Percentiles rank a stretch among this genome's conserved stretches.
Evolutionary conservation across 2,329 filamentous ascomycete genomes (phyloP).

Genomic region (Ceratocystis smalleyi): DNA sequence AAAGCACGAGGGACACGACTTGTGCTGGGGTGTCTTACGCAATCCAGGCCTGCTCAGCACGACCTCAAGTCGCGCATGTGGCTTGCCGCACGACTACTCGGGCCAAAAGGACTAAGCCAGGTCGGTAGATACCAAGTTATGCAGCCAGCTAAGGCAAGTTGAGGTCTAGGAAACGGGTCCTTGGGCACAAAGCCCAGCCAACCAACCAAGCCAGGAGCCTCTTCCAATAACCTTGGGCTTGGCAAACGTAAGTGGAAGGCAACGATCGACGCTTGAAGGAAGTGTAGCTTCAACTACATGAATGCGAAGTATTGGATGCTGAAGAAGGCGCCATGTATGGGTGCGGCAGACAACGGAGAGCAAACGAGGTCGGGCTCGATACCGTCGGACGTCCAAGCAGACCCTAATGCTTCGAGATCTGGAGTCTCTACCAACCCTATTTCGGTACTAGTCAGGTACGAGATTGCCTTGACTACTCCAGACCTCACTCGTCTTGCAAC

Average conservation of each 20-base stretch:
- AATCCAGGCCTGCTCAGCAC: no score
- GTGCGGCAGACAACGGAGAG: no score
- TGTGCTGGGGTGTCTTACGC: neutral
- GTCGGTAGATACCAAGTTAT: no score
- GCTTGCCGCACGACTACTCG: no score
- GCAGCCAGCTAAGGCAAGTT: neutral
- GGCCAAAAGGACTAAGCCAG: no score
- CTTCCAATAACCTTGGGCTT: neutral
- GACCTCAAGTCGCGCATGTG: no score
- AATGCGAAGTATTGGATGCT: neutral
- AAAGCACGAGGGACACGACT: neutral
- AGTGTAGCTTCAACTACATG: slow-evolving; percentile 2
- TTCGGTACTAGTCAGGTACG: neutral
- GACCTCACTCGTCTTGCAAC: neutral
- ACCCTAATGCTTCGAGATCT: neutral
- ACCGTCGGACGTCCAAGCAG: neutral
- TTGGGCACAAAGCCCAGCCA: neutral
- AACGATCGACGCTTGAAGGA: slow-evolving; percentile 2
- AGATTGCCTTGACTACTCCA: neutral
- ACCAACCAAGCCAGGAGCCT: neutral
- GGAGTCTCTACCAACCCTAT: neutral
- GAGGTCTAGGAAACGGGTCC: neutral
- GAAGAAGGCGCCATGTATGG: neutral
- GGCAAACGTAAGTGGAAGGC: neutral
- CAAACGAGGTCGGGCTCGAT: no score